A percentile compares a stretch with the other conserved stretches of the same genome.
Evolutionary conservation across 2,329 filamentous ascomycete genomes (phyloP).

Genomic region (Zalaria obscura): DNA sequence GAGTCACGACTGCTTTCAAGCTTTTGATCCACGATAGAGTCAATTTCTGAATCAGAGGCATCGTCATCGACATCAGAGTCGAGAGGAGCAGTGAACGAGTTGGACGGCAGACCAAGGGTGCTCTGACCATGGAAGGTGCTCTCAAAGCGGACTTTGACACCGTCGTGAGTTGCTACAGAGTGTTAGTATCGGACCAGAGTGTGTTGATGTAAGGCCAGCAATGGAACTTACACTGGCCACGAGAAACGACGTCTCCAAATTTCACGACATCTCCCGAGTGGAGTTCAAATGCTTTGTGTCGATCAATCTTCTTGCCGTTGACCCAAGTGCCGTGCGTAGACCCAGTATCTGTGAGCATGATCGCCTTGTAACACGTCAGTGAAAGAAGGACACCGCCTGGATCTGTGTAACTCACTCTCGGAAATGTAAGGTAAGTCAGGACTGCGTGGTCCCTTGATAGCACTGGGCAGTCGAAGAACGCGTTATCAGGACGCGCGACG

Average conservation of each 20-base stretch:
- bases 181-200: constrained; percentile 2
- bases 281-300: constrained; percentile 8
- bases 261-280: constrained; percentile 15
- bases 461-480: constrained; percentile 21
- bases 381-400: not conserved
- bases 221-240: not conserved
- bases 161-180: constrained; percentile 1
- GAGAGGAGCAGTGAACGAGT: not conserved
- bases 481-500: constrained; percentile 13
- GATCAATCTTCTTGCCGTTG: constrained; percentile 15
- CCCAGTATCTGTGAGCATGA: constrained; percentile 16
- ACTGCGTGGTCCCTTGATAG: constrained; percentile 20
- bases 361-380: constrained; percentile 2
- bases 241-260: constrained; percentile 15
- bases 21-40: too few species aligned
- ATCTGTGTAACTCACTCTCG: constrained; percentile 1
- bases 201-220: constrained; percentile 4
- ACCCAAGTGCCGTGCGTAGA: constrained; percentile 21
- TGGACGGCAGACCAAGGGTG: not conserved
- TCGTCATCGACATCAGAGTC: too few species aligned
- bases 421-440: constrained; percentile 8
- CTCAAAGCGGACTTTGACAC: not conserved
- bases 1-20: too few species aligned
- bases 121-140: not conserved
- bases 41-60: too few species aligned